Evolutionary conservation across 352 stramenopile species (phyloP).

Genomic region (Elongisporangium prolatum): DNA sequence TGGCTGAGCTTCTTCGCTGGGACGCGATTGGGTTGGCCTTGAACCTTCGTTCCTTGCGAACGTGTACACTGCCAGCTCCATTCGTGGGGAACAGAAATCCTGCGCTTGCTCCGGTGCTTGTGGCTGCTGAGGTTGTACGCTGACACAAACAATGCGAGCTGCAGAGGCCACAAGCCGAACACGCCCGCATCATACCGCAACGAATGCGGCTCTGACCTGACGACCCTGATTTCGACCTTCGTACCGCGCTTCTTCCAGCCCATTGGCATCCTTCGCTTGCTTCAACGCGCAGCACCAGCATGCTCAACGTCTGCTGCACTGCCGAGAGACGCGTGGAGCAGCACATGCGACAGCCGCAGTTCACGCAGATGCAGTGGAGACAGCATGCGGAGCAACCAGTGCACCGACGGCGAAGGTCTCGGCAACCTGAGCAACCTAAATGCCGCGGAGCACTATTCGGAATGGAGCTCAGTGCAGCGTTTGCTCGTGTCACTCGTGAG

Average conservation of each 20-base stretch:
- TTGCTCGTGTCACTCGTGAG: no score
- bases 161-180: conserved; percentile 31
- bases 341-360: conserved; percentile 72
- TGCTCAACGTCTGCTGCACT: conserved; percentile 54
- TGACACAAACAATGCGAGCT: conserved; percentile 34
- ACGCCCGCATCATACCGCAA: conserved; percentile 37
- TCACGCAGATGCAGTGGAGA: conserved; percentile 65
- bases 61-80: background rate
- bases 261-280: conserved; percentile 58
- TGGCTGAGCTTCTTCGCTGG: conserved; percentile 15
- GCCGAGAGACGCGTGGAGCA: conserved; percentile 43
- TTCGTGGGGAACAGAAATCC: conserved; percentile 11
- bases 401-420: conserved; percentile 52
- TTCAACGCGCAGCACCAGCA: conserved; percentile 58
- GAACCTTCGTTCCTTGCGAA: conserved; percentile 30
- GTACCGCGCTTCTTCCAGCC: conserved; percentile 7
- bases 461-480: no score
- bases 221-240: no score
- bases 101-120: background rate
- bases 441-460: conserved; percentile 25
- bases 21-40: conserved; percentile 27
- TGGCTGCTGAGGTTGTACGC: conserved; percentile 5
- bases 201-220: no score
- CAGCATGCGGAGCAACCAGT: conserved; percentile 61
- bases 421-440: conserved; percentile 61